Base-by-base conservation (phyloP, 2,329 filamentous ascomycete species). In the Monosporascus sp. region DNA sequence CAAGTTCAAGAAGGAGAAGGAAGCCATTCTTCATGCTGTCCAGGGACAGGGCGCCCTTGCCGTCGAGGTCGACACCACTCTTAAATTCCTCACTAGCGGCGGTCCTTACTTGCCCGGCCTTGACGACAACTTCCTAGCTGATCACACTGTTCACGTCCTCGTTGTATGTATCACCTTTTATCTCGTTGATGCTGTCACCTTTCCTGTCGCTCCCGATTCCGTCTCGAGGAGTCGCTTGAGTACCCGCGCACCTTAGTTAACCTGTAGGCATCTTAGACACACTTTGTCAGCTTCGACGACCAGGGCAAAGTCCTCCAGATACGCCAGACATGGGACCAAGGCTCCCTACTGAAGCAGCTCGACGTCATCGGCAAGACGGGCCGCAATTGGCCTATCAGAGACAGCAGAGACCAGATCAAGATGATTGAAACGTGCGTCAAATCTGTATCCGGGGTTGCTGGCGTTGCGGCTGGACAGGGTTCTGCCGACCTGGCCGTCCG, bases 261-360 rank as follows among this genome's bases (percentile, higher is more conserved):
- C 51, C 49, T 51, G 45, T 46, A n/a, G 38, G 17, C 20, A 15
- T 51, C 24, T 31, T 70, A 94, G 90, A 82, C 87, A 63, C 94
- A 99, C 75, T 86, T 97, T 59, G 92, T 99, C 60, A 82, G 84
- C 54, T 96, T 97, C 72, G 82, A 95, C 70, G 68, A 72, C 60
- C 72, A 87, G 47, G 82, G 85, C 69, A 91, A 90, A 74, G 97
- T 99, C 68, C 71, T 81, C 55, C 90, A 94, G 70, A 89, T 97
- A 59, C 89, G 93, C 62, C 84, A 93, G 62, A 90, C 88, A 70
- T 99, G 94, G 94, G 94, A 99, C 70, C 94, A 99, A 72, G 92
- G 86, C 56, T 88, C 91, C 51, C 82, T 99, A 41, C 82, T 99
- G 61, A 97, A 94, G 75, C 88, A 96, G 71, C 81, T 97, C 59